phyloP scores from a whole-genome alignment of 805 yeast genomes.

The Myxozyma vanderwaltii region DNA sequence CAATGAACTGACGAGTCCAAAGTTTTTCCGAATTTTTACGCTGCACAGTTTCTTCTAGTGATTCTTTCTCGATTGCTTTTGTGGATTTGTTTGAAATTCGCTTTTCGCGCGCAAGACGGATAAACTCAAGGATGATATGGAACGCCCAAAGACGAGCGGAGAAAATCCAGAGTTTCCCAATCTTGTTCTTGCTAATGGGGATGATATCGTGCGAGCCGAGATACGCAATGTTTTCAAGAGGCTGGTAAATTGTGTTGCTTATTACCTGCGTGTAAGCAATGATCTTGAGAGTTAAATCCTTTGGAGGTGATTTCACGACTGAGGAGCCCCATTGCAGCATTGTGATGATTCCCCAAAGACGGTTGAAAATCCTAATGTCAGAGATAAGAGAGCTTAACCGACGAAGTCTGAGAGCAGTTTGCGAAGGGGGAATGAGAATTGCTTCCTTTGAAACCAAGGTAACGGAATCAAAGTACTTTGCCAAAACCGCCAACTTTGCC shows the following conservation, averaged over 20 bases:
- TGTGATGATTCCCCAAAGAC: constrained; percentile 45
- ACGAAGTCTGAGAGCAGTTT: constrained; percentile 17
- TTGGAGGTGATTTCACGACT: constrained; percentile 39
- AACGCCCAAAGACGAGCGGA: constrained; percentile 47
- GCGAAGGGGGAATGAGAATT: constrained; percentile 9
- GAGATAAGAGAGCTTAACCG: constrained; percentile 35
- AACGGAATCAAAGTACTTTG: constrained; percentile 7
- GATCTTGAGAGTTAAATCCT: constrained; percentile 39
- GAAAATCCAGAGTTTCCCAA: constrained; percentile 43
- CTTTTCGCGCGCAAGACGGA: constrained; percentile 30
- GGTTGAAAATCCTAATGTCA: constrained; percentile 44
- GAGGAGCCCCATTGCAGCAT: constrained; percentile 45
- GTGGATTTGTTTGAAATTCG: background rate
- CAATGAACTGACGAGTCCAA: constrained; percentile 38
- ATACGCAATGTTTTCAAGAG: constrained; percentile 48
- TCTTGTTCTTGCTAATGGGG: constrained; percentile 37
- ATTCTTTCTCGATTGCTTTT: background rate
- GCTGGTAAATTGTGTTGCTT: constrained; percentile 45
- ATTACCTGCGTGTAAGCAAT: constrained; percentile 44
- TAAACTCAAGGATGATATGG: constrained; percentile 44
- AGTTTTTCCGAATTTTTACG: constrained; percentile 1
- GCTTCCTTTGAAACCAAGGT: constrained; percentile 7
- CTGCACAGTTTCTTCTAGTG: background rate
- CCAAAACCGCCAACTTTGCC: background rate
- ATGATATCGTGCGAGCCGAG: constrained; percentile 44